Evolutionary conservation across 208 protist genomes (phyloP).

Genomic region (Trypanosoma grayi): DNA sequence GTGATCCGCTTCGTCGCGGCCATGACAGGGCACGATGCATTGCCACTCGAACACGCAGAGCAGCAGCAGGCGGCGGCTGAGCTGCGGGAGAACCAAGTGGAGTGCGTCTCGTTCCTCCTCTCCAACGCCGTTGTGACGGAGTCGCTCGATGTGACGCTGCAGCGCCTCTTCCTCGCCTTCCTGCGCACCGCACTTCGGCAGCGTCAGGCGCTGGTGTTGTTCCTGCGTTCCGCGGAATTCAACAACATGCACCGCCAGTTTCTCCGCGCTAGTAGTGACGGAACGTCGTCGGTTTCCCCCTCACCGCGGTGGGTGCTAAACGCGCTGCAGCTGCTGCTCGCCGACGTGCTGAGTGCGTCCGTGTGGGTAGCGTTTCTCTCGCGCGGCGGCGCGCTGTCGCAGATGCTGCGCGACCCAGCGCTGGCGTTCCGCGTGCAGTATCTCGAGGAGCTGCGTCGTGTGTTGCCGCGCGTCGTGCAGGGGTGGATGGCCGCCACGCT

Average conservation of each 20-base stretch:
- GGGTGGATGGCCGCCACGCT: slow-evolving; percentile 64
- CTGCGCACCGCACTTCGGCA: slow-evolving; percentile 41
- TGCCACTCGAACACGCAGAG: slow-evolving; percentile 16
- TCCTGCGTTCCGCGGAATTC: slow-evolving; percentile 45
- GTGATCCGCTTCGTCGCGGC: slow-evolving; percentile 66
- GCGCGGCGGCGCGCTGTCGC: slow-evolving; percentile 51
- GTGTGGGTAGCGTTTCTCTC: slow-evolving; percentile 73
- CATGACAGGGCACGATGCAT: slow-evolving; percentile 34
- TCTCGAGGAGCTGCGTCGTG: slow-evolving; percentile 53
- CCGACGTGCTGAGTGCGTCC: slow-evolving; percentile 66
- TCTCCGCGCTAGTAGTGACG: slow-evolving; percentile 13
- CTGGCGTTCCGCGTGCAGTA: slow-evolving; percentile 67
- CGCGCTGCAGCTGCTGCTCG: slow-evolving; percentile 47
- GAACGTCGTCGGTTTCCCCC: slow-evolving; percentile 18
- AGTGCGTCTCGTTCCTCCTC: slow-evolving; percentile 54
- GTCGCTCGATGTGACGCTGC: slow-evolving; percentile 59
- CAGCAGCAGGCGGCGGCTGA: slow-evolving; percentile 2
- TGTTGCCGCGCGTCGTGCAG: slow-evolving; percentile 58
- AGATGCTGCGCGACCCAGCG: slow-evolving; percentile 42
- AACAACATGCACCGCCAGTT: slow-evolving; percentile 33
- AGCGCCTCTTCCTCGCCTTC: slow-evolving; percentile 46
- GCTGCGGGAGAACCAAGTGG: slow-evolving; percentile 25
- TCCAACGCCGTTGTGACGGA: slow-evolving; percentile 69
- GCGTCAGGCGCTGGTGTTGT: slow-evolving; percentile 43
- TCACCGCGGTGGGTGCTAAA: slow-evolving; percentile 62